Base-by-base conservation (phyloP, 2,329 filamentous ascomycete species). In the Phoma herbarum region DNA sequence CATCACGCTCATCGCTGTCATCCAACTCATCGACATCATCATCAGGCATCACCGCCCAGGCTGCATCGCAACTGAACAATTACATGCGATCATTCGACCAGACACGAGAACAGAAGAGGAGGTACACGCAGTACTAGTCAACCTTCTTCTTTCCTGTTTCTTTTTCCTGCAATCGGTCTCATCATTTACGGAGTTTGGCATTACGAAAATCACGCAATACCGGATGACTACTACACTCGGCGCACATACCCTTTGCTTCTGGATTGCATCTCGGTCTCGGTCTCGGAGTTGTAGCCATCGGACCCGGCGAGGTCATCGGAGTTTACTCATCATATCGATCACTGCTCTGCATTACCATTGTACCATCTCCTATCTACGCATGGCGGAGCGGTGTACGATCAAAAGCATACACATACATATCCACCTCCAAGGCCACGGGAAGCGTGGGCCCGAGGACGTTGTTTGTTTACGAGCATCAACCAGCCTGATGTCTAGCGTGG, bases 1-100 rank as follows among this genome's bases (percentile, higher is more conserved):
- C 90, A 68, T 95, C 92, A 23, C 89, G 93, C 75, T 90, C 90
- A 68, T 96, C 92, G 73, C 85, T 97, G 52, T 91, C 88, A 74
- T 96, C 92, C 26, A 86, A 86, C 66, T 91, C 88, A 77, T 71
- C 71, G 8, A 69, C 72, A 83, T 81, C 51, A 78, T 65, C 57
- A 43, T 77, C 77, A 22, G 82, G 83, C 67, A 82, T 96, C 64
- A 93, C 92, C 3, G 88, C 91, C 64, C 90, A 90, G 77, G 89
- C 91, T 26, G 88, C 87, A 70, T 88, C 86, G 77, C 92, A 96
- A 76, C 85, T 97, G 33, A 88, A 89, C 73, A 89, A 90, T 66
- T 97, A 97, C 78, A 91, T 91, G 66, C 91, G 90, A 73, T 92
- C 90, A 2, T 97, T 97, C 75, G 93, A 97, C 78, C 90, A 93